phyloP scores from a whole-genome alignment of 2,329 filamentous ascomycete genomes.

The Pyrenophora teres region DNA sequence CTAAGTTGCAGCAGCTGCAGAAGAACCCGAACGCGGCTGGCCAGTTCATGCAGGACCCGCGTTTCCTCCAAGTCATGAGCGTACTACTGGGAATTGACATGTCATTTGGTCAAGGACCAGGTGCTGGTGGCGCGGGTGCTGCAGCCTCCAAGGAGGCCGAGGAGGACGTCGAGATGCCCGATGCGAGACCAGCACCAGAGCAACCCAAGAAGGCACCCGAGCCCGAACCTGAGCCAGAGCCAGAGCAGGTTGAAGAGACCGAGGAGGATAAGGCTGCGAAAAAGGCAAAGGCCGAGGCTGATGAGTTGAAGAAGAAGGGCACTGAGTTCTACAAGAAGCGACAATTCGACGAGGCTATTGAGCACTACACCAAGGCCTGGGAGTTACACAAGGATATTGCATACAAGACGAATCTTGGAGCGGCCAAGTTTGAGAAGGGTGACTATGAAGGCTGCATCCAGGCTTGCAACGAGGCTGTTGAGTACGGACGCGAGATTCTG shows the following conservation, averaged over 20 bases:
- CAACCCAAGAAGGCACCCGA: constrained; percentile 54
- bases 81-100: constrained; percentile 94
- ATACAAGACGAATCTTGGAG: constrained; percentile 94
- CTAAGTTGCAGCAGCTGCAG: constrained; percentile 80
- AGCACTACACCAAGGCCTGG: constrained; percentile 95
- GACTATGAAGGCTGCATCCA: constrained; percentile 89
- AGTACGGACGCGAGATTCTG: constrained; percentile 85
- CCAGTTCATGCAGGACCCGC: constrained; percentile 82
- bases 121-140: constrained; percentile 47
- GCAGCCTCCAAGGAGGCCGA: constrained; percentile 57
- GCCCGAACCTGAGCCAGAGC: constrained; percentile 60
- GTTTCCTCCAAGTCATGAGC: constrained; percentile 92
- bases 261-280: constrained; percentile 83
- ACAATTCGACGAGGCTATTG: constrained; percentile 91
- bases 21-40: constrained; percentile 79
- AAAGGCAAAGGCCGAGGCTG: constrained; percentile 89
- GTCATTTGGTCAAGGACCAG: constrained; percentile 65
- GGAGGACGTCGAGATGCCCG: constrained; percentile 79
- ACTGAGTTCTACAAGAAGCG: constrained; percentile 98
- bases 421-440: constrained; percentile 94
- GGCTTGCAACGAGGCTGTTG: constrained; percentile 82
- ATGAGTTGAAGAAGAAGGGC: constrained; percentile 91
- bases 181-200: constrained; percentile 64
- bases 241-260: constrained; percentile 76
- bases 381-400: constrained; percentile 94